Evolutionary conservation across 768 basidiomycete species (phyloP), one percentile per base, ranked within the genome.

Genomic region (Pleurotus citrinopileatus): DNA sequence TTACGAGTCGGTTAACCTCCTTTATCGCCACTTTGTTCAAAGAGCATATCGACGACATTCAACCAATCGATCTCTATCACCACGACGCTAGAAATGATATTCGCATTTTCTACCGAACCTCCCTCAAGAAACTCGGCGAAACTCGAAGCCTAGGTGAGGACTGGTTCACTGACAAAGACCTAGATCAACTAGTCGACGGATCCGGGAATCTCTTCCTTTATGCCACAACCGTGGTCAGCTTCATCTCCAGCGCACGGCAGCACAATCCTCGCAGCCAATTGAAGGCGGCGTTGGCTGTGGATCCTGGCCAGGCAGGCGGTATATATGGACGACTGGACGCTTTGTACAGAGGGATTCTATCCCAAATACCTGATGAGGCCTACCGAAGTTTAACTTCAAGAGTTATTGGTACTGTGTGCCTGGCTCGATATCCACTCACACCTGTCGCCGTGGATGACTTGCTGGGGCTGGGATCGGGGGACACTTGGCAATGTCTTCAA

Each of bases 1-100:
- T 72, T 36, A 65, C 66, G 1, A 69, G 68, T 45, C 67, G 70
- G 17, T 60, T 63, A 56, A 55, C 4, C 63, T 66, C 48, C 67
- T 71, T 23, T 52, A 23, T 10, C 55, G 53, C 22, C 57, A 51
- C 2, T 60, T 67, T 55, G 43, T 34, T 54, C 26, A 23, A 26
- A 27, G 15, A n/a, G 5, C 42, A 44, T 15, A 22, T n/a, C 3
- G 27, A 19, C 13, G 20, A 45, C 4, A 43, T 23, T 13, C 15
- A 43, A n/a, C 8, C 43, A n/a, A 22, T 57, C 3, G 50, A 42
- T 22, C 52, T 57, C 8, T 25, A 25, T 22, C 15, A 28, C n/a
- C 26, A 47, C 2, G 56, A 57, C 23, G 52, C 56, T 7, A 38
- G 26, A 7, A 34, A 48, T 25, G 56, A 57, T 13, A 52, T 57